Conservation (phyloP, 2,329 filamentous ascomycete species). For the Sporothrix pallida region DNA sequence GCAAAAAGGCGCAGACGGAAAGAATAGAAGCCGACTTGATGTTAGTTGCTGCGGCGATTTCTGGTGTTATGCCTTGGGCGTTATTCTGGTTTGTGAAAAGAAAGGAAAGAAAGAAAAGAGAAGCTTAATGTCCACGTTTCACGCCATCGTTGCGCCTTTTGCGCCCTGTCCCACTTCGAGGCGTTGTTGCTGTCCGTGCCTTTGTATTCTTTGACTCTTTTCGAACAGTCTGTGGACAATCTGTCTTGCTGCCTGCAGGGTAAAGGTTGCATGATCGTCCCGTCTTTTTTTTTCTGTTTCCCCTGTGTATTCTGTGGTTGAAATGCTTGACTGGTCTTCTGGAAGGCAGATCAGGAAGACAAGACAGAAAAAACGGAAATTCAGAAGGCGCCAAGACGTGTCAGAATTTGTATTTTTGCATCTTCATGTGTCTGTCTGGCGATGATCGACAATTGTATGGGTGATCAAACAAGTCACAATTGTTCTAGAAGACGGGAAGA, state of each 20-base stretch:
- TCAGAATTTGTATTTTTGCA: constrained; percentile 23
- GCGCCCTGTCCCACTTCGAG: background rate
- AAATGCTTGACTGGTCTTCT: background rate
- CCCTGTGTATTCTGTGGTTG: background rate
- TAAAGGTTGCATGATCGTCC: constrained; percentile 13
- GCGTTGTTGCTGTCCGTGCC: background rate
- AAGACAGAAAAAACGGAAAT: too few species aligned
- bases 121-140: background rate
- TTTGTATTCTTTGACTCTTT: background rate
- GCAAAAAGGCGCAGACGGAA: constrained; percentile 5
- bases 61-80: background rate
- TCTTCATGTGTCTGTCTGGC: background rate
- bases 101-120: too few species aligned
- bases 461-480: constrained; percentile 9
- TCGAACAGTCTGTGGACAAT: background rate
- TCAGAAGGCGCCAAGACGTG: background rate
- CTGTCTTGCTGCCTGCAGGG: background rate
- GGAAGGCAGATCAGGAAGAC: background rate
- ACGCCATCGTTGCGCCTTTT: background rate
- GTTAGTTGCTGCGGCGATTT: constrained; percentile 11
- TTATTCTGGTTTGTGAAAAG: background rate
- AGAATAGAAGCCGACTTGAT: background rate
- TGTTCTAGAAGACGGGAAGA: background rate
- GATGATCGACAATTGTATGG: background rate
- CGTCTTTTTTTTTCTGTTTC: constrained; percentile 18